Base-by-base conservation (phyloP, 2,329 filamentous ascomycete genomes). In the Verticillium nubilum region DNA sequence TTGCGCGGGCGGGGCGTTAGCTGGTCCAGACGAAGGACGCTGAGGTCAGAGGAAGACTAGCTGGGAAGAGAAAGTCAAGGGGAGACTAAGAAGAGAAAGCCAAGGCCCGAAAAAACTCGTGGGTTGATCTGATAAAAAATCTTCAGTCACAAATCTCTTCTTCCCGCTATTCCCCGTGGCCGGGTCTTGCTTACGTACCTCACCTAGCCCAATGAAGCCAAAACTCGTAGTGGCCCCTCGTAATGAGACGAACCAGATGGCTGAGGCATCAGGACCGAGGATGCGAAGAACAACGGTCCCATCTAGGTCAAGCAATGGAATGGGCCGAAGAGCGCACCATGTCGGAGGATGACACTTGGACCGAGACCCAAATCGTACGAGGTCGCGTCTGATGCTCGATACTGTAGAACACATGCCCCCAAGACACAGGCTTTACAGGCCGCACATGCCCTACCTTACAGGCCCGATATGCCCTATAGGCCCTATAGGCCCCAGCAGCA, bases 21-120 rank as follows among this genome's bases (percentile, higher is more conserved):
- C n/a, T 59, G 15, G 63, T 60, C 7, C 62, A 60, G 54, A 64
- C 62, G 33, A 63, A 69, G 58, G 60, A 68, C 31, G 63, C 64
- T 12, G 64, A 67, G 27, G 61, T 63, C 5, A 31, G 13, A 13
- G 4, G 29, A 7, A 31, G 29, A 13, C 29, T 13, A 3, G n/a
- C n/a, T n/a, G n/a, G 29, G 29, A 31, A 31, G 29, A 7, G 13
- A 2, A 7, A 10, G 29, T 13, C 29, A 31, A 13, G 29, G 4
- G 29, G 5, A 31, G 29, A 13, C 29, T 13, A 3, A 13, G 29
- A 31, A 31, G 29, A 7, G 13, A 2, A 7, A 10, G 29, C 29
- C 29, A 31, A 31, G 29, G 29, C 35, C 35, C 13, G 17, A 37
- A 37, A 2, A 17, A 37, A 37, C n/a, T 47, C 7, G 37, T 25